A percentile compares a stretch with the other conserved stretches of the same genome.
Evolutionary conservation across 2,329 filamentous ascomycete species (phyloP).

Genomic region (Alternaria ethzedia): DNA sequence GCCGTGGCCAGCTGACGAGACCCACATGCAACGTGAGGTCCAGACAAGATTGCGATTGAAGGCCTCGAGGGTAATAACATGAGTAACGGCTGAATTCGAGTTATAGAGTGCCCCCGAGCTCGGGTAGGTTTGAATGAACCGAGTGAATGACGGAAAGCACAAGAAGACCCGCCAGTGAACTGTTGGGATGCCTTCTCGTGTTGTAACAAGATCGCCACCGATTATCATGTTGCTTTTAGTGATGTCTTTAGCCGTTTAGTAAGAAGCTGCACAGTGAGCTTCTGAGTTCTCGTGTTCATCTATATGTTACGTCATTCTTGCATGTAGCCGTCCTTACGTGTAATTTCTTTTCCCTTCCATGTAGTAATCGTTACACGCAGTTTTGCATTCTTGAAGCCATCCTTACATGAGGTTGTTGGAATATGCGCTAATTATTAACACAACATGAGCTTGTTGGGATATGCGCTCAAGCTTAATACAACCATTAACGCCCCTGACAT

Average conservation of each 20-base stretch:
- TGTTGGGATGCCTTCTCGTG: neutral
- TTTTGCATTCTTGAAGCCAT: neutral
- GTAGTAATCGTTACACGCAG: neutral
- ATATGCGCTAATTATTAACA: too few species aligned
- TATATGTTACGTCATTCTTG: neutral
- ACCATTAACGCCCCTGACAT: neutral
- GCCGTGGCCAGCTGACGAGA: neutral
- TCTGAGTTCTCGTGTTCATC: neutral
- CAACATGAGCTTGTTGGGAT: neutral
- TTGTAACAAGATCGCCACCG: neutral
- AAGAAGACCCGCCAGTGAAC: neutral
- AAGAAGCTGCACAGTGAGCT: neutral
- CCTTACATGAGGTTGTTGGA: neutral
- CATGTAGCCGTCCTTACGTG: neutral
- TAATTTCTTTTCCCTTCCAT: neutral
- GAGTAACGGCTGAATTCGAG: neutral
- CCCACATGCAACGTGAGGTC: neutral
- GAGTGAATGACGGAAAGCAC: neutral
- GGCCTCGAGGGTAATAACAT: neutral
- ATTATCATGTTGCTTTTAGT: neutral
- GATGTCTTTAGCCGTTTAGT: accelerated
- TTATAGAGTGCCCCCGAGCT: neutral
- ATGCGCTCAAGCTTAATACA: neutral
- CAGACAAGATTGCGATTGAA: accelerated
- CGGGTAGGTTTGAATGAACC: accelerated